Evolutionary conservation across 768 basidiomycete genomes (phyloP), one percentile per base, ranked within the genome.

Genomic region (Megacollybia marginata): DNA sequence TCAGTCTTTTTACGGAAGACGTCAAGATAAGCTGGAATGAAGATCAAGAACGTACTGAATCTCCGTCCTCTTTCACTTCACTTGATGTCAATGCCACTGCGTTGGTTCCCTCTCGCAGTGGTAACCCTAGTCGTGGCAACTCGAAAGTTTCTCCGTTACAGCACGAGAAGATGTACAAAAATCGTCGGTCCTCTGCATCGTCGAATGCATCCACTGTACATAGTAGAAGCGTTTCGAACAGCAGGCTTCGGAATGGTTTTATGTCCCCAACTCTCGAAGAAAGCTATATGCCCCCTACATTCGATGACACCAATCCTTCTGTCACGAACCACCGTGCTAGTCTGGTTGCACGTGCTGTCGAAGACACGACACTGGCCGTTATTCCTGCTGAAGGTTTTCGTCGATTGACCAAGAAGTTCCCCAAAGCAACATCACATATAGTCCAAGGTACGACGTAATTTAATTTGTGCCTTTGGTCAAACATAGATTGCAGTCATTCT

Each of bases 321-420:
- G 62, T 66, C 8, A 59, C 66, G 13, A 69, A 72, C 43, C 59
- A 73, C 42, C 79, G 80, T 57, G 78, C 82, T 57, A 88, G 88
- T 5, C 82, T 88, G 5, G 82, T 98, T 18, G 94, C 93, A n/a
- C 76, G 95, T 34, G 96, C 96, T 7, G 85, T 86, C 5, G 88
- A 90, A 48, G 96, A 99, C 59, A 89, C 89, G 5, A 98, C 96
- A 2, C 71, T 99, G 16, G 96, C 95, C n/a, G 95, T 99, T 9
- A 98, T 99, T 49, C 96, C 96, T 20, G 95, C 96, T 2, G 93
- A 97, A 64, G 96, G 95, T 4, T 99, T 99, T 68, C 76, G 87
- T 49, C 76, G 93, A 46, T 70, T 99, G 36, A 97, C 95, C 2
- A 91, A 94, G 68, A 93, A 95, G 62, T 96, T 88, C 58, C 96